These are phyloP conservation scores for Lobosporangium transversale DNA, from an alignment of 192 early-diverging fungal species.

Conservation along the genomic window DNA sequence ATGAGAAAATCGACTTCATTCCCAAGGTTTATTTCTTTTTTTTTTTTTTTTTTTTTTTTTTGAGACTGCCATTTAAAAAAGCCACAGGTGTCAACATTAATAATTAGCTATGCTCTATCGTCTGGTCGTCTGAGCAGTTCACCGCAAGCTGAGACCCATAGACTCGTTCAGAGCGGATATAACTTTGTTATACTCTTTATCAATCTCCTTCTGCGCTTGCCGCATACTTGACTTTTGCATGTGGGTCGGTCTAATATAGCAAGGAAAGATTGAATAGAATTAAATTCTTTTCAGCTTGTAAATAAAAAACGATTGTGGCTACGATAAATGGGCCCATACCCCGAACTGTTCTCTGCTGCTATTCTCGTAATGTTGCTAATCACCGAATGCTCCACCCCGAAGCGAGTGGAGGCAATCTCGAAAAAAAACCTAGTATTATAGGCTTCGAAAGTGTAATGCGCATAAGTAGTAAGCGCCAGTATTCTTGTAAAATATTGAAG, in stretches of 20 bases:
- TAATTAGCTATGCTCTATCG: neutral
- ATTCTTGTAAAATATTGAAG: no score
- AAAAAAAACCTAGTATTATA: slow-evolving; percentile 35
- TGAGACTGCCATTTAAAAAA: slow-evolving; percentile 20
- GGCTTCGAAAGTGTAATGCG: slow-evolving; percentile 12
- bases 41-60: slow-evolving; percentile 27
- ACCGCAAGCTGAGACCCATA: slow-evolving; percentile 25
- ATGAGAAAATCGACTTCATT: slow-evolving; percentile 1
- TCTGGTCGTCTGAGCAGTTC: neutral
- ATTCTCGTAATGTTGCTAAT: slow-evolving; percentile 36
- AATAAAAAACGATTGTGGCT: neutral
- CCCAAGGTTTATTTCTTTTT: slow-evolving; percentile 10
- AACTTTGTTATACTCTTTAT: slow-evolving; percentile 8
- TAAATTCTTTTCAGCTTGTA: no score
- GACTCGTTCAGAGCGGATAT: slow-evolving; percentile 39
- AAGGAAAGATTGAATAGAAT: neutral
- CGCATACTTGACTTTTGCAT: slow-evolving; percentile 1
- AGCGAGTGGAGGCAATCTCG: slow-evolving; percentile 40
- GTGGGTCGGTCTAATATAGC: slow-evolving; percentile 9
- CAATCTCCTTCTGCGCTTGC: slow-evolving; percentile 5
- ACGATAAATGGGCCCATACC: slow-evolving; percentile 9
- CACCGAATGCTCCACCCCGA: slow-evolving; percentile 36
- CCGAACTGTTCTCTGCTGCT: slow-evolving; percentile 12
- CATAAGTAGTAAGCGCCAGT: no score
- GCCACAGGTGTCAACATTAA: slow-evolving; percentile 25